Evolutionary conservation across 768 basidiomycete species (phyloP).

Genomic region (Xerocomus potaroensis): DNA sequence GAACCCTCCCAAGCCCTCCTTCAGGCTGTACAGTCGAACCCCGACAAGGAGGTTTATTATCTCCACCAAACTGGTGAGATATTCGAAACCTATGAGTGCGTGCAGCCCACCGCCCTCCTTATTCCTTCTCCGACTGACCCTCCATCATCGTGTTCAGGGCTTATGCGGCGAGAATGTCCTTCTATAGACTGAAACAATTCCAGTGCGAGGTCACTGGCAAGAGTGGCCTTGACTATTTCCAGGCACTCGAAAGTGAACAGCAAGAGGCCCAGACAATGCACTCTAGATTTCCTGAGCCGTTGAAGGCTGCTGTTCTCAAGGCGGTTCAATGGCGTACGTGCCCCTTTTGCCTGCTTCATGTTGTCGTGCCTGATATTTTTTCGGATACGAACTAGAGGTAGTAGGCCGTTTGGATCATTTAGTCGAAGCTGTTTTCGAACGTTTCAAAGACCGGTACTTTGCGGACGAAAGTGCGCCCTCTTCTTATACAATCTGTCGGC

Average conservation of each 20-base stretch:
- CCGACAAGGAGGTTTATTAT: slow-evolving; percentile 79
- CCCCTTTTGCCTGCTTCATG: slow-evolving; percentile 20
- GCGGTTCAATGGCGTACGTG: slow-evolving; percentile 96
- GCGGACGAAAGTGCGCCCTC: slow-evolving; percentile 74
- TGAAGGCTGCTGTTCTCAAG: slow-evolving; percentile 87
- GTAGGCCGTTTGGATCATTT: slow-evolving; percentile 94
- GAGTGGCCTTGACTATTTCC: slow-evolving; percentile 89
- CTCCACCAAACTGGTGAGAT: slow-evolving; percentile 95
- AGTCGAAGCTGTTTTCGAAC: slow-evolving; percentile 91
- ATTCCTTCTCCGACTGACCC: slow-evolving; percentile 23
- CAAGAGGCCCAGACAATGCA: slow-evolving; percentile 88
- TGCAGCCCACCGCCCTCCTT: slow-evolving; percentile 19
- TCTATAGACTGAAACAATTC: slow-evolving; percentile 91
- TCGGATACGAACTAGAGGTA: slow-evolving; percentile 61
- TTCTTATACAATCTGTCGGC: slow-evolving; percentile 4
- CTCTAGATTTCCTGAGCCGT: slow-evolving; percentile 84
- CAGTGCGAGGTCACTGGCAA: slow-evolving; percentile 98
- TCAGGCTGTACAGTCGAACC: slow-evolving; percentile 58
- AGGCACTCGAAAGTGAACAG: slow-evolving; percentile 87
- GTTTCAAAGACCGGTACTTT: slow-evolving; percentile 96
- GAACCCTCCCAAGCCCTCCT: slow-evolving; percentile 72
- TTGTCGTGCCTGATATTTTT: slow-evolving; percentile 9
- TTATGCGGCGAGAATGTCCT: slow-evolving; percentile 89
- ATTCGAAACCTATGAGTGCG: slow-evolving; percentile 94
- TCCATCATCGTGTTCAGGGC: slow-evolving; percentile 38